A percentile compares a stretch with the other conserved stretches of the same genome.
phyloP scores from a whole-genome alignment of 371 early-diverging fungal species.

The Entomophthora muscae region DNA sequence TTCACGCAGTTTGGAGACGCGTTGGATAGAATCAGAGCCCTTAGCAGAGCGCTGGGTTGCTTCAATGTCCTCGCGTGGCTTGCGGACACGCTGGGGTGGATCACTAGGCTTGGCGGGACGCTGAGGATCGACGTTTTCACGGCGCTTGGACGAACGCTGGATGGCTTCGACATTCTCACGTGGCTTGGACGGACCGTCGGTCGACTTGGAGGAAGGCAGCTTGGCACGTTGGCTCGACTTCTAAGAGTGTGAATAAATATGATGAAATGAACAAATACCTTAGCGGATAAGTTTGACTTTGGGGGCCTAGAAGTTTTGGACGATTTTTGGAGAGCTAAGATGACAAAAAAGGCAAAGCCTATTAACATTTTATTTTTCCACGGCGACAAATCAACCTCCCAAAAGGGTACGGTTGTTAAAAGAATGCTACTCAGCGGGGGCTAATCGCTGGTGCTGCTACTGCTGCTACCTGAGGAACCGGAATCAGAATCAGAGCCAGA shows the following conservation, averaged over 20 bases:
- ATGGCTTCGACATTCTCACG: neutral
- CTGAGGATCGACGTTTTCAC: too few species aligned
- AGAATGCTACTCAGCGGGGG: too few species aligned
- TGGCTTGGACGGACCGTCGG: neutral
- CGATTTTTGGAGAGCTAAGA: neutral
- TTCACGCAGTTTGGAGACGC: neutral
- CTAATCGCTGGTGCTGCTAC: neutral
- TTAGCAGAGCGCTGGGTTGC: neutral
- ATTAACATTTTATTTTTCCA: neutral
- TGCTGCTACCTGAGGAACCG: slow-evolving; percentile 7
- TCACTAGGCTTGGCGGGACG: too few species aligned
- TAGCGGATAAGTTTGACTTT: neutral
- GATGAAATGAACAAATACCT: neutral
- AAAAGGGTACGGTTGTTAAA: neutral
- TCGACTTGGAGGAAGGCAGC: neutral
- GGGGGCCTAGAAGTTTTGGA: neutral
- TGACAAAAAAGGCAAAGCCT: neutral
- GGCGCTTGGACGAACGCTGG: neutral
- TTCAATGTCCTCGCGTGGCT: neutral
- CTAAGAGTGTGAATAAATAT: neutral
- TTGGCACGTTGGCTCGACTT: neutral
- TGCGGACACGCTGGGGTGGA: too few species aligned
- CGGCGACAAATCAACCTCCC: neutral
- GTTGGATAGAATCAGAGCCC: too few species aligned
- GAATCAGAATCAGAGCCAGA: slow-evolving; percentile 7